Base-by-base conservation (phyloP, 306 rosid genomes). In the Gleditsia sinensis region DNA sequence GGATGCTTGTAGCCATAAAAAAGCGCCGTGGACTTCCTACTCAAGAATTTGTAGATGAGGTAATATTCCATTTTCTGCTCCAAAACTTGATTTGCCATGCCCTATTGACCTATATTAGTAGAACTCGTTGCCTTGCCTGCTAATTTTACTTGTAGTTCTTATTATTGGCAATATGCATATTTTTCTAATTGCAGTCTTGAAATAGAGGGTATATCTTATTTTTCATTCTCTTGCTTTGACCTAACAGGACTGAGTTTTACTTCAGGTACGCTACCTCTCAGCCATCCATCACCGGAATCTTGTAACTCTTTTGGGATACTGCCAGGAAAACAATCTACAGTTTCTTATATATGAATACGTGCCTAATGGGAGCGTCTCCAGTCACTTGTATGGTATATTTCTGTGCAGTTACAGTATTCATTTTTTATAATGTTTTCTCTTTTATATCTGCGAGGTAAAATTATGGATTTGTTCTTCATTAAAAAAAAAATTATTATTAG, bases 361-460 rank as follows among this genome's bases (percentile, higher is more conserved):
- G 67, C 97, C 93, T 43, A 91, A 87, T 72, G 97, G 96, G 81
- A 93, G 97, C 65, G 91, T 93, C 84, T 93, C 96, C 83, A 81
- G 82, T 87, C 97, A 91, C 94, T 82, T 93, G 81, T 89, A 86
- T 62, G 98, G 98, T 93, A 91, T 89, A 68, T 75, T 79, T 76
- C 86, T 83, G 62, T 75, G 60, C 80, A 54, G 46, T 71, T 80
- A 71, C 33, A 19, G n/a, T 46, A 37, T 43, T 32, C 7, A 14
- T 17, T 69, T 76, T 43, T 55, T 9, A 32, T 9, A 30, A 69
- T 46, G 67, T 54, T 25, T 13, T 13, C 57, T 63, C 19, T 23
- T 33, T 4, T 68, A 61, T 77, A 30, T 51, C 67, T 50, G 46
- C 45, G 24, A 54, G 58, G 56, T 51, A 12, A 10, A 58, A 45